Evolutionary conservation across 208 protist species (phyloP).

Genomic region (Trypanosoma rangeli): DNA sequence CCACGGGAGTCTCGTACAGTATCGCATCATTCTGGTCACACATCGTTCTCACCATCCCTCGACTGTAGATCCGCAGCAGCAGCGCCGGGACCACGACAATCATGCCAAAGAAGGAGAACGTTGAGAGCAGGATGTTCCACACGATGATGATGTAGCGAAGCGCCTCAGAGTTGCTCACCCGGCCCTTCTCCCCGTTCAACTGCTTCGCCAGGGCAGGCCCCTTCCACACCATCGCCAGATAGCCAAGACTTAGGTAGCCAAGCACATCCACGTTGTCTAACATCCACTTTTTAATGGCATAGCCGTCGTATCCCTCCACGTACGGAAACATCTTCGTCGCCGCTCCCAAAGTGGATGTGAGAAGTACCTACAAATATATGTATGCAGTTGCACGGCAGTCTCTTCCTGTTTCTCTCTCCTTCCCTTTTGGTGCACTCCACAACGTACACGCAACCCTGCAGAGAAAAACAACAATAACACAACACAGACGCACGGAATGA

Average conservation of each 20-base stretch:
- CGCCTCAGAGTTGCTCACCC: constrained; percentile 14
- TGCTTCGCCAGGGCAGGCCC: constrained; percentile 27
- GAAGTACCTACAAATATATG: background rate
- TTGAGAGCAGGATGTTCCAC: constrained; percentile 53
- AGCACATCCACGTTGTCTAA: constrained; percentile 55
- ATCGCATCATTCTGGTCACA: constrained; percentile 26
- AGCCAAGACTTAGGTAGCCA: constrained; percentile 34
- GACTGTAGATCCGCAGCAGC: background rate
- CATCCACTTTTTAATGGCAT: constrained; percentile 55
- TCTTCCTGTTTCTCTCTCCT: background rate
- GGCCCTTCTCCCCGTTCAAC: constrained; percentile 11
- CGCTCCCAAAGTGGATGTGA: background rate
- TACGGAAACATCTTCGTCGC: constrained; percentile 40
- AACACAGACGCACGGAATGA: no score
- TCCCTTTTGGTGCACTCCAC: no score
- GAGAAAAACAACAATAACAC: no score
- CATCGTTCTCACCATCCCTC: constrained; percentile 11
- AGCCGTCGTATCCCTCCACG: constrained; percentile 61
- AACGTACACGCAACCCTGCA: no score
- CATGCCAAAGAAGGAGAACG: constrained; percentile 42
- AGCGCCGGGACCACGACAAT: constrained; percentile 25
- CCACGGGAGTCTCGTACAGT: constrained; percentile 25
- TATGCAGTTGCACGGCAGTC: background rate
- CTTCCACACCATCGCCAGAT: constrained; percentile 41
- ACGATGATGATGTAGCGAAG: constrained; percentile 29